These are phyloP conservation scores for Phalaenopsis hybrid DNA, from an alignment of 116 monocot species.

Conservation along the genomic window DNA sequence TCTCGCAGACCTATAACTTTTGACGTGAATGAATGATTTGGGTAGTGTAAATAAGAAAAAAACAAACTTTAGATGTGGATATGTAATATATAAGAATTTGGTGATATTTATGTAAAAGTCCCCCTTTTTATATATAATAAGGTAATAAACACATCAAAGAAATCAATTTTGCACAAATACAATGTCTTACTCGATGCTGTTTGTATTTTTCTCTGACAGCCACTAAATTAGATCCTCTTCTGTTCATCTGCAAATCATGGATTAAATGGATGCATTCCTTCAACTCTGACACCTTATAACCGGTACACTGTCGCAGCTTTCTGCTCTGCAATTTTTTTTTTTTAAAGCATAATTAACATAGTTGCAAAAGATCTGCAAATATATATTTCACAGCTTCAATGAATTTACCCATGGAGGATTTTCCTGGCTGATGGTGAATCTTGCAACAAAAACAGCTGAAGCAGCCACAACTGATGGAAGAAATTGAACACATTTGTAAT, in stretches of 20 bases:
- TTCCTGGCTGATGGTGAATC: slow-evolving; percentile 33
- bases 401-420: slow-evolving; percentile 39
- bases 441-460: slow-evolving; percentile 45
- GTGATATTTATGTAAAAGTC: not conserved
- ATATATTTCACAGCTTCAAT: not conserved
- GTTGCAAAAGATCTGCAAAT: not conserved
- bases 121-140: no score
- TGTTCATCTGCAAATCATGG: slow-evolving; percentile 45
- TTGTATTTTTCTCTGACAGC: slow-evolving; percentile 54
- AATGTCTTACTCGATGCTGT: slow-evolving; percentile 37
- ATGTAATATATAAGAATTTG: no score
- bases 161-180: not conserved
- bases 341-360: not conserved
- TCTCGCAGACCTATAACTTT: no score
- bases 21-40: no score
- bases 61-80: no score
- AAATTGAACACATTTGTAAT: slow-evolving; percentile 37
- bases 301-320: slow-evolving; percentile 21
- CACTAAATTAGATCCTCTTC: slow-evolving; percentile 21
- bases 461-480: slow-evolving; percentile 49
- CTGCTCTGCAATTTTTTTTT: slow-evolving; percentile 18
- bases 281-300: slow-evolving; percentile 41
- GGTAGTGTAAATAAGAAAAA: no score
- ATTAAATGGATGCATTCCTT: slow-evolving; percentile 41
- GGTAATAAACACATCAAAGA: not conserved